Evolutionary conservation across 352 stramenopile species (phyloP).

Genomic region (Globisporangium echinulatum): DNA sequence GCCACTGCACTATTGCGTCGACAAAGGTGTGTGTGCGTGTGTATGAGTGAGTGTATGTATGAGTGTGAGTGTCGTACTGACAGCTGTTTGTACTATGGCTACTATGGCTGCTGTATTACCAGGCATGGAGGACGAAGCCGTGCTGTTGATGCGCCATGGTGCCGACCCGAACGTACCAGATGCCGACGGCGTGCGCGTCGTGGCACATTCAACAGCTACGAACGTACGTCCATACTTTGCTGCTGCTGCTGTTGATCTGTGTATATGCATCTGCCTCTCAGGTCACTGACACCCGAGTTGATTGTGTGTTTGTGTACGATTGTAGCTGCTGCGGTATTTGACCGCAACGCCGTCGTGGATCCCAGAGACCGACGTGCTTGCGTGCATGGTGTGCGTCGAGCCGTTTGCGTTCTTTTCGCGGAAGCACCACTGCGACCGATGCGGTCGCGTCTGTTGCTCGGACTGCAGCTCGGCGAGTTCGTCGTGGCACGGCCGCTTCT

Average conservation of each 20-base stretch:
- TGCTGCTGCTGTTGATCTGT: background rate
- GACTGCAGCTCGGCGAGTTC: conserved; percentile 63
- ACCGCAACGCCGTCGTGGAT: conserved; percentile 59
- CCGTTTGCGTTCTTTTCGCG: conserved; percentile 65
- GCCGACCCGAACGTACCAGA: conserved; percentile 70
- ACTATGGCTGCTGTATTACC: background rate
- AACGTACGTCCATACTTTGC: conserved; percentile 27
- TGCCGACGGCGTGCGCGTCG: conserved; percentile 43
- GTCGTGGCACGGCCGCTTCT: conserved; percentile 66
- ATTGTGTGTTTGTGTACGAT: background rate
- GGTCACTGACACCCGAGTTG: background rate
- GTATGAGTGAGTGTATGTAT: background rate
- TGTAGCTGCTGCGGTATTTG: conserved; percentile 45
- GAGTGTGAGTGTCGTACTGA: conserved; percentile 3
- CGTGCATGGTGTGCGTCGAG: conserved; percentile 74
- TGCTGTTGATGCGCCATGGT: conserved; percentile 54
- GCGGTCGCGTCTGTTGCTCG: conserved; percentile 70
- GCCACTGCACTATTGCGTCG: conserved; percentile 66
- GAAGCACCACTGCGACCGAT: conserved; percentile 70
- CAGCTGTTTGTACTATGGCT: background rate
- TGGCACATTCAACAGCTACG: conserved; percentile 52
- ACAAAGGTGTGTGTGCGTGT: conserved; percentile 54
- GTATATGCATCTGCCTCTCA: too few species aligned
- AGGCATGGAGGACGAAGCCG: conserved; percentile 61
- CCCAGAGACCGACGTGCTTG: conserved; percentile 36